Base-by-base conservation (phyloP, 768 basidiomycete species). In the Tylopilus sp. region DNA sequence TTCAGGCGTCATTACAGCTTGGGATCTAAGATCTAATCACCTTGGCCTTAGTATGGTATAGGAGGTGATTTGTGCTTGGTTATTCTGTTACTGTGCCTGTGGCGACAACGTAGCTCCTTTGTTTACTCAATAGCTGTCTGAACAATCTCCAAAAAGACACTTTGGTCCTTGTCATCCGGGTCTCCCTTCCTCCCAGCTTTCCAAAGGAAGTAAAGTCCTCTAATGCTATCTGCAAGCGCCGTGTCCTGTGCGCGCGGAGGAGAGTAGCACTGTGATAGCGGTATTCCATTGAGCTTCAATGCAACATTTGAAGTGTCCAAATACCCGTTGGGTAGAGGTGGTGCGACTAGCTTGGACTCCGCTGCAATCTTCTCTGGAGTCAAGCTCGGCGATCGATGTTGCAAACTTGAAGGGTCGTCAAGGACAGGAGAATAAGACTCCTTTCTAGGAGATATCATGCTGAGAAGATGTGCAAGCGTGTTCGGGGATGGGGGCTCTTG, bases 171-270 rank as follows among this genome's bases (percentile, higher is more conserved):
- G 22, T 57, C 62, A 9, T 53, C 59, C 0, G 45, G 36, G 25
- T 54, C 52, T 18, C 50, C 63, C 45, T 51, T 57, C 43, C 65
- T 70, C 25, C 73, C 68, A 10, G 74, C 59, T 61, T 69, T 79
- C 85, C 86, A 87, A 20, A 87, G 73, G 25, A 64, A 70, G 64
- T 80, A 86, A 36, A 88, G 63, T 2, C 81, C 78, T 52, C 71
- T 74, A 44, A 86, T 75, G 28, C 77, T 74, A 33, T 79, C 75
- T 36, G 70, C 74, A 41, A 87, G 66, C 18, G 78, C 74, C 23
- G 71, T 71, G 43, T 75, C 71, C 18, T 57, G 68, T 43, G 63
- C 59, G 12, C 46, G 38, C 38, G 22, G 25, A 38, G 5, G 49
- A 25, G 47, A 25, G 12, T 13, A 26, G 11, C n/a, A 47, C 18